Evolutionary conservation across 805 yeast genomes (phyloP).

Genomic region (Isabelozyma gotoi): DNA sequence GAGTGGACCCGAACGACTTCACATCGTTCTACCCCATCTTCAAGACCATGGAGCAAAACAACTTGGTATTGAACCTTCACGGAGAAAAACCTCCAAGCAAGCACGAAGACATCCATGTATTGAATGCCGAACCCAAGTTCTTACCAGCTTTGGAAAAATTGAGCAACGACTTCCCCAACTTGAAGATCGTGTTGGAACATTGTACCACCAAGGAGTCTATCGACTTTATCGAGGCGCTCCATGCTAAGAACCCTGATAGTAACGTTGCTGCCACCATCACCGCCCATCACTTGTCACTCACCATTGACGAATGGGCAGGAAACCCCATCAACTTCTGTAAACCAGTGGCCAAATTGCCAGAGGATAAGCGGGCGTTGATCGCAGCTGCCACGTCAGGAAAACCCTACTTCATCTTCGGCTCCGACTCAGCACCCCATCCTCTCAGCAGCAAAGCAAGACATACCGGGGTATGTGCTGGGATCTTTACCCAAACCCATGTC

Average conservation of each 20-base stretch:
- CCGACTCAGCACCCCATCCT: conserved; percentile 98
- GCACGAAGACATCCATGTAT: conserved; percentile 71
- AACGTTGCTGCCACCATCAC: conserved; percentile 91
- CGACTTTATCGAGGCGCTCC: conserved; percentile 69
- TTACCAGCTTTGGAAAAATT: conserved; percentile 83
- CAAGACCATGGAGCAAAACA: conserved; percentile 78
- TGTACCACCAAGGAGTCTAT: conserved; percentile 92
- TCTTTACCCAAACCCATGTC: conserved; percentile 84
- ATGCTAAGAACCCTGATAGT: conserved; percentile 40
- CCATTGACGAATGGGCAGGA: conserved; percentile 96
- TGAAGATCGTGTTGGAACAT: conserved; percentile 88
- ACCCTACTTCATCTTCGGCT: conserved; percentile 92
- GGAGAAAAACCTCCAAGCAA: conserved; percentile 83
- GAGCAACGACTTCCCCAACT: conserved; percentile 78
- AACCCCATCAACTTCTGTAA: conserved; percentile 93
- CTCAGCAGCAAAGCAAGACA: conserved; percentile 72
- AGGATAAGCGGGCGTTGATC: conserved; percentile 76
- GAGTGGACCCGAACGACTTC: conserved; percentile 93
- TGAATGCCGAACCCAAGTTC: conserved; percentile 92
- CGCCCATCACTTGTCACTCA: conserved; percentile 88
- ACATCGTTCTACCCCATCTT: conserved; percentile 86
- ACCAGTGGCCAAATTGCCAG: conserved; percentile 94
- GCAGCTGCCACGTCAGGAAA: conserved; percentile 89
- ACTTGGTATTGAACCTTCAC: conserved; percentile 81
- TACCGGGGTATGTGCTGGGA: conserved; percentile 96